Evolutionary conservation across 768 basidiomycete genomes (phyloP).

Genomic region (Pisolithus sp.): DNA sequence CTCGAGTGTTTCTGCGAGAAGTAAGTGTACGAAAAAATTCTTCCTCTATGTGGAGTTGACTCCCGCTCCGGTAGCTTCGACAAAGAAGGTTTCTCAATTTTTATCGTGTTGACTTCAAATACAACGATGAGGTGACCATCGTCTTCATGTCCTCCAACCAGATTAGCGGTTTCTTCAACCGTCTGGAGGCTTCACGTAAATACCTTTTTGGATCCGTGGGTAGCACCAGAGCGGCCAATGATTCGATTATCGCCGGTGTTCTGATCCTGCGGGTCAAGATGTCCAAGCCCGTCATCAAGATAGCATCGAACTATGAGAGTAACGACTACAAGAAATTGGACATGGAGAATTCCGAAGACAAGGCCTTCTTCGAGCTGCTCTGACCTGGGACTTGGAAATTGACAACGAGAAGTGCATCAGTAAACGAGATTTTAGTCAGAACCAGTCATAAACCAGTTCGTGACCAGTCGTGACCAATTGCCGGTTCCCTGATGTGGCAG

Average conservation of each 20-base stretch:
- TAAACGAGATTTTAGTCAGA: too few species aligned
- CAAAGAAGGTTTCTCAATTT: conserved; percentile 78
- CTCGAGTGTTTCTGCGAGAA: conserved; percentile 96
- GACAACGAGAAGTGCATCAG: conserved; percentile 82
- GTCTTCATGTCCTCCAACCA: conserved; percentile 95
- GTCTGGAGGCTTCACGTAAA: conserved; percentile 94
- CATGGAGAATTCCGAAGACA: conserved; percentile 64
- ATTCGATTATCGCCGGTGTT: conserved; percentile 76
- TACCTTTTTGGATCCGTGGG: conserved; percentile 92
- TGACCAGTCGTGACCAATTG: too few species aligned
- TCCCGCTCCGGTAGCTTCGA: conserved; percentile 56
- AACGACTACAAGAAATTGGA: conserved; percentile 79
- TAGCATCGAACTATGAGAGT: conserved; percentile 89
- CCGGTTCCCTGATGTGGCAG: too few species aligned
- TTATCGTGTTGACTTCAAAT: conserved; percentile 97
- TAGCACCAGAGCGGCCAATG: conserved; percentile 76
- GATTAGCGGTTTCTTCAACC: conserved; percentile 94
- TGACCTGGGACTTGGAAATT: conserved; percentile 90
- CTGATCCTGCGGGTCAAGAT: conserved; percentile 77
- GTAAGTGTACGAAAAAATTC: conserved; percentile 38
- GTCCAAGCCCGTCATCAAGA: conserved; percentile 61
- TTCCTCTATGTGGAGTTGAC: not conserved
- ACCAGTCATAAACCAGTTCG: too few species aligned
- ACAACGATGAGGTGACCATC: conserved; percentile 87
- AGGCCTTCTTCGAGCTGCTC: conserved; percentile 87